Base-by-base conservation (phyloP, 164 flowering plant genomes). In the Chloranthus sessilifolius region DNA sequence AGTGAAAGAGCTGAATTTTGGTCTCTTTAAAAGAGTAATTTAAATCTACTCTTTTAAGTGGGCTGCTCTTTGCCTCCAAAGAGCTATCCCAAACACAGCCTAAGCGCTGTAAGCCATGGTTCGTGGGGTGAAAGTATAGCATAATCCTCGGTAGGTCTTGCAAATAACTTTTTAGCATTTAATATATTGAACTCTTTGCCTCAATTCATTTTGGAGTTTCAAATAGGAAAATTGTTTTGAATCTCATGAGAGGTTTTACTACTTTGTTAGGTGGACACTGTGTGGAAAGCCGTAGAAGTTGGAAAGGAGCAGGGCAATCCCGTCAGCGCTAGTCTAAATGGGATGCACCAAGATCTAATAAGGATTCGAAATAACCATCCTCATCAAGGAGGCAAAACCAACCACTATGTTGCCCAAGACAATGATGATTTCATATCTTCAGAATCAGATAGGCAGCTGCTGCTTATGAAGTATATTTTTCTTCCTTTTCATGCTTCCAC, bases 381-480 rank as follows among this genome's bases (percentile, higher is more conserved):
- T 53, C 16, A 26, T 44, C 48, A 23, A 5, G 35, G 62, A 9
- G 74, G 68, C 22, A 71, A 46, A 60, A 66, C 74, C 17, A 69
- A 68, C 55, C 73, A 64, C 21, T 81, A 78, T 19, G 20, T 8
- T 27, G 65, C 67, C 27, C 68, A 63, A 50, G 70, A 69, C 15
- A 72, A 80, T 65, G 87, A 84, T 62, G 88, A 80, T 65, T 80
- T 76, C 60, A 80, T 87, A 46, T 61, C 77, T 52, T 84, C 89
- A 47, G 92, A 87, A 66, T 75, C 96, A 34, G 96, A 87, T 52
- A 72, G 82, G 54, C 96, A 87, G 58, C 10, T 75, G 75, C 89
- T 84, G 61, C 79, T 87, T 4, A 74, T 82, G 37, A 82, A 64
- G 96, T 87, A 79, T 50, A 15, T 47, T 17, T 3, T 43, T 44